Base-by-base conservation (phyloP, 1,284 basidiomycete genomes). In the Cryptococcus wingfieldii region DNA sequence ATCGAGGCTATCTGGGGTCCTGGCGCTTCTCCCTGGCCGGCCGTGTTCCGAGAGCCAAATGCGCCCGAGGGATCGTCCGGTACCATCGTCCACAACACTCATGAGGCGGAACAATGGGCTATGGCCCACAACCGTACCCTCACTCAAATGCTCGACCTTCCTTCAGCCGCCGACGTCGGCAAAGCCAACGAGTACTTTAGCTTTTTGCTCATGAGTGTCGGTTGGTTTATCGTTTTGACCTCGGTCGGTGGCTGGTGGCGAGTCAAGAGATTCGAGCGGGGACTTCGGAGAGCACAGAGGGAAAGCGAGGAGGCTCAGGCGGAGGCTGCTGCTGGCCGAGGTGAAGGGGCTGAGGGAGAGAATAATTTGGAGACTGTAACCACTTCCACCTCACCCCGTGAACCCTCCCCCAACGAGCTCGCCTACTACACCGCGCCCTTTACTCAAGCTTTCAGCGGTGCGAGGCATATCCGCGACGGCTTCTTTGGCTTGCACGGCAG, bases 181-280 rank as follows among this genome's bases (percentile, higher is more conserved):
- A 67, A 72, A 28, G 79, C 80, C 39, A 83, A 79, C 66, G 90
- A 93, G 63, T 95, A 89, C 89, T 78, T 96, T 38, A 85, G 89
- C 1, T 92, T 95, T 78, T 77, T 95, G 52, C 82, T 96, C 67
- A 96, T 96, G 89, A 88, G 86, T 0, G 66, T 92, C 83, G 90
- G 93, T 12, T 95, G 91, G 90, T 91, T 95, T 80, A 79, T 94
- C 41, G 80, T 95, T 16, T 79, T 92, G 19, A 87, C 88, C 1
- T 87, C 86, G 43, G 61, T 88, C 50, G 82, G 91, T 46, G 85
- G 87, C 19, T 94, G 85, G 78, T 90, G 87, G 83, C 84, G 90
- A 61, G 83, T 91, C 41, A 91, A 91, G 73, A 83, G 87, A n/a
- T 78, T 76, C 53, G 77, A 75, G 59, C 28, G 54, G 39, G 70